A percentile compares a stretch with the other conserved stretches of the same genome.
Evolutionary conservation across 192 early-diverging fungal species (phyloP).

Genomic region (Diversispora eburnea): DNA sequence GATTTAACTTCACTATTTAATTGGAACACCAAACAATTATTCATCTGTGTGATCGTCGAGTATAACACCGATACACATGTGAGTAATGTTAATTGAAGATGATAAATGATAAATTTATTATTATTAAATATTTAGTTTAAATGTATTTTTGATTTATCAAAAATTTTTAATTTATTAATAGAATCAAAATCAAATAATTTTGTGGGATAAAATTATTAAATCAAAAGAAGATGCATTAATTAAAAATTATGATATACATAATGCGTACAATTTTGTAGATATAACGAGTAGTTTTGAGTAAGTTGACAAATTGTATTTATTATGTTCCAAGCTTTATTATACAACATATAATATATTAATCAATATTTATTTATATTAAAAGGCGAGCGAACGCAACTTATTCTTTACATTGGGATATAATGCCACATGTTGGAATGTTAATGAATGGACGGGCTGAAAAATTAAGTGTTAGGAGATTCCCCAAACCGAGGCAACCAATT

Average conservation of each 20-base stretch:
- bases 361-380: background rate
- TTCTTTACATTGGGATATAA: conserved; percentile 77
- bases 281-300: conserved; percentile 66
- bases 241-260: conserved; percentile 47
- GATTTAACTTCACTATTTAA: conserved; percentile 78
- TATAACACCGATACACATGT: conserved; percentile 69
- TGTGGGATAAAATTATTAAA: conserved; percentile 83
- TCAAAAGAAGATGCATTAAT: conserved; percentile 63
- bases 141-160: background rate
- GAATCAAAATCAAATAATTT: conserved; percentile 67
- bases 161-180: conserved; percentile 27
- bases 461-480: conserved; percentile 33
- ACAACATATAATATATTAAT: background rate
- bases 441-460: conserved; percentile 38
- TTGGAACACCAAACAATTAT: conserved; percentile 91
- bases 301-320: conserved; percentile 22
- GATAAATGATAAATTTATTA: background rate
- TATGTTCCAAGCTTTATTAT: conserved; percentile 21
- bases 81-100: conserved; percentile 13
- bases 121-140: background rate
- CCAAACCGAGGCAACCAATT: background rate
- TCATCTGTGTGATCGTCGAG: conserved; percentile 74
- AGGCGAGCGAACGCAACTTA: conserved; percentile 67
- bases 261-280: conserved; percentile 72
- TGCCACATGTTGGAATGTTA: conserved; percentile 74